Conservation (phyloP, 306 rosid genomes). For the Cicer yamashitae region DNA sequence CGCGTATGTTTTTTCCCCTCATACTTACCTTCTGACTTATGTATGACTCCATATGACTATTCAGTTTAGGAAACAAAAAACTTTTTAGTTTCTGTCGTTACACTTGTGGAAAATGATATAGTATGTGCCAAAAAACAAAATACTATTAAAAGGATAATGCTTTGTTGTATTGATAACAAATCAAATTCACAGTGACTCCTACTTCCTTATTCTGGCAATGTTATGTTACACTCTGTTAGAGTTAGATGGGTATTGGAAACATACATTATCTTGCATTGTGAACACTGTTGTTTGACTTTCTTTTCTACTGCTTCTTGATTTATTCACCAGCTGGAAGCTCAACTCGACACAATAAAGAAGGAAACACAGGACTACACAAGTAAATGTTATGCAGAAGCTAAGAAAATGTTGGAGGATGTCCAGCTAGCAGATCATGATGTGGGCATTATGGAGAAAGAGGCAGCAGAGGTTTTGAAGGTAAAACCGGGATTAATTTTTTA, state of each 20-base stretch:
- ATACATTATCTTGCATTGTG: constrained; percentile 5
- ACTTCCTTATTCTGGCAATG: neutral
- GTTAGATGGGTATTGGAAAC: constrained; percentile 30
- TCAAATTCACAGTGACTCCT: constrained; percentile 2
- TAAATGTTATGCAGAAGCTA: constrained; percentile 62
- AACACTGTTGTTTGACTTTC: constrained; percentile 35
- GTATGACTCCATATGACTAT: constrained; percentile 4
- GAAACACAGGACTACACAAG: constrained; percentile 62
- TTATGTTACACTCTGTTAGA: constrained; percentile 4
- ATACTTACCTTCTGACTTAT: neutral
- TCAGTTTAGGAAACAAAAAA: no score
- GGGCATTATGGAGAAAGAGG: constrained; percentile 72
- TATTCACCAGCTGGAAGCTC: constrained; percentile 67
- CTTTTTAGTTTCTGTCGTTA: neutral
- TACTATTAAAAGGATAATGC: neutral
- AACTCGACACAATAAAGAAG: constrained; percentile 55
- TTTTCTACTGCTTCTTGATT: constrained; percentile 34
- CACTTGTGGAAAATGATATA: constrained; percentile 8
- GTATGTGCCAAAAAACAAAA: neutral
- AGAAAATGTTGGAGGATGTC: constrained; percentile 64
- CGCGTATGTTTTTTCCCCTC: neutral
- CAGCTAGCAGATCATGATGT: constrained; percentile 59
- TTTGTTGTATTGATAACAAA: constrained; percentile 10
- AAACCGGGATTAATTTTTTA: neutral
- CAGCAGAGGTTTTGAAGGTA: constrained; percentile 75